These are phyloP conservation scores for Suillus sp. DNA, from an alignment of 768 basidiomycete species.

Conservation along the genomic window DNA sequence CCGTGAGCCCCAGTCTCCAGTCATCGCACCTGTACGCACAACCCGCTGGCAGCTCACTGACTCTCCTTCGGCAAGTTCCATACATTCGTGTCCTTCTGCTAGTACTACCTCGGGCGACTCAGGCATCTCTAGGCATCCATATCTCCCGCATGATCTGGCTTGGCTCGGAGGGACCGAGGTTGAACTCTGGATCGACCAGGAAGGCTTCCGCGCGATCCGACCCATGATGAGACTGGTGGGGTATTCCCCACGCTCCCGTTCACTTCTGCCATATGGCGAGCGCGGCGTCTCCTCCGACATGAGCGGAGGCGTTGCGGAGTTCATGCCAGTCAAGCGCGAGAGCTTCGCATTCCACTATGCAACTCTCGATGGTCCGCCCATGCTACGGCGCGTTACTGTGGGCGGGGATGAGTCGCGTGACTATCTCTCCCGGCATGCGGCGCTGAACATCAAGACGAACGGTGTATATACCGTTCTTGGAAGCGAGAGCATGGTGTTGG, in stretches of 20 bases:
- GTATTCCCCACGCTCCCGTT: constrained; percentile 40
- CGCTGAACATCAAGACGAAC: constrained; percentile 64
- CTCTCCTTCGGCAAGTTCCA: constrained; percentile 12
- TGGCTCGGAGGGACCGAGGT: constrained; percentile 60
- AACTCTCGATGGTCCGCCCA: constrained; percentile 63
- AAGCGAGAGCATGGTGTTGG: constrained; percentile 46
- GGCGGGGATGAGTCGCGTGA: constrained; percentile 71
- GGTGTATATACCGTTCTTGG: constrained; percentile 79
- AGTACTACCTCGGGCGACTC: constrained; percentile 6
- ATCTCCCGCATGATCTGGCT: constrained; percentile 41
- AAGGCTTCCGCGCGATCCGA: constrained; percentile 69
- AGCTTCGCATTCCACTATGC: constrained; percentile 73
- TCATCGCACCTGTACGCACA: constrained; percentile 4
- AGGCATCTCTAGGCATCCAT: constrained; percentile 19
- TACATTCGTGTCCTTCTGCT: constrained; percentile 11
- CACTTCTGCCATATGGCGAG: constrained; percentile 28
- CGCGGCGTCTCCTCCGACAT: constrained; percentile 33
- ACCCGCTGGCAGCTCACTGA: constrained; percentile 21
- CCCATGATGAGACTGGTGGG: constrained; percentile 63
- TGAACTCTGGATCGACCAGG: constrained; percentile 80
- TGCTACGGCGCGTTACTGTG: constrained; percentile 68
- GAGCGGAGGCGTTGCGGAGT: constrained; percentile 57
- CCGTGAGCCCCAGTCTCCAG: not conserved
- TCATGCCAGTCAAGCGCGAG: constrained; percentile 60
- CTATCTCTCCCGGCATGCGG: constrained; percentile 76